Conservation (phyloP, 768 basidiomycete species). For the Suillus subluteus region DNA sequence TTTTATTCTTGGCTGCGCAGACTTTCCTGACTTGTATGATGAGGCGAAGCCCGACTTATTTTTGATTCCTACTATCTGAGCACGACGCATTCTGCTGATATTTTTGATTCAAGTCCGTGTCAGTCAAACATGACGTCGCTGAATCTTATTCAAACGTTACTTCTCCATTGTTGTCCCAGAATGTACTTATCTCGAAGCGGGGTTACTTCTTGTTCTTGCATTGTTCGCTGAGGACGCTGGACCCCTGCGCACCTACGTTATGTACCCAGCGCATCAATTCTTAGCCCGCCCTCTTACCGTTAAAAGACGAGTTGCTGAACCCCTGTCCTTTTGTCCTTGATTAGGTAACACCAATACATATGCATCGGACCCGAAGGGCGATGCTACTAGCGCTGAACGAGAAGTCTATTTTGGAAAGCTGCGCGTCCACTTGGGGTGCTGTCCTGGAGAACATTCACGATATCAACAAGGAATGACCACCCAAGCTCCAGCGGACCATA, state of each 20-base stretch:
- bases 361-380: conserved; percentile 47
- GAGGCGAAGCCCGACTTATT: not conserved
- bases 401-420: conserved; percentile 55
- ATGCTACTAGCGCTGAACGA: conserved; percentile 53
- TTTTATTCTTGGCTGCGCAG: conserved; percentile 11
- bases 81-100: not conserved
- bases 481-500: not conserved
- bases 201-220: conserved; percentile 17
- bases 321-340: conserved; percentile 10
- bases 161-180: conserved; percentile 9
- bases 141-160: not conserved
- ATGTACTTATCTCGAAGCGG: not conserved
- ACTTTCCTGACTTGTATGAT: conserved; percentile 5
- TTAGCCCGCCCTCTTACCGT: not conserved
- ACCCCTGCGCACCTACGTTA: not conserved
- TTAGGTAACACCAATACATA: conserved; percentile 42
- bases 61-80: not conserved
- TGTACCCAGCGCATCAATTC: not conserved
- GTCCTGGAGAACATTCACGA: conserved; percentile 14
- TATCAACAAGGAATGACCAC: not conserved
- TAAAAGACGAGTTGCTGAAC: conserved; percentile 17
- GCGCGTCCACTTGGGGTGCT: conserved; percentile 47
- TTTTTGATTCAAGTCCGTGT: not conserved
- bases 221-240: conserved; percentile 34
- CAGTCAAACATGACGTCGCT: not conserved